Evolutionary conservation across 2,329 filamentous ascomycete species (phyloP), one percentile per base, ranked within the genome.

Genomic region (Tolypocladium tropicale): DNA sequence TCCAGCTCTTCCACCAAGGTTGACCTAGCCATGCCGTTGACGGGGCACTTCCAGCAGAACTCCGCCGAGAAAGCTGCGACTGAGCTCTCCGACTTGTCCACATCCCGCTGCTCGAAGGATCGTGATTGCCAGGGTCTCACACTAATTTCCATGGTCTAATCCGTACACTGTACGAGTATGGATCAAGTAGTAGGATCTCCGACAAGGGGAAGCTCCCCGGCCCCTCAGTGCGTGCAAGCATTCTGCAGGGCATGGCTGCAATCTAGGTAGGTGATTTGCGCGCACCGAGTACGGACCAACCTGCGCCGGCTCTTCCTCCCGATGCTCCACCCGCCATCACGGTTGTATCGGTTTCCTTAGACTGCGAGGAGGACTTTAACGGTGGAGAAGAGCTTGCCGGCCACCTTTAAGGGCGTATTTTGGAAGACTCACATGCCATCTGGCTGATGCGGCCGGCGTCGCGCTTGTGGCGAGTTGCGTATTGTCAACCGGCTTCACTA

Each of bases 401-500:
- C 23, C 6, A 9, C 9, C 25, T 30, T 9, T 49, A 28, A 11
- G 28, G 32, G 46, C 10, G 30, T 4, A 1, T 16, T n/a, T 23
- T 25, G 9, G 21, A 33, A 52, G 58, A 58, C 62, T 67, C 65
- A 67, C 65, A 67, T 67, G 65, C 61, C 61, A 30, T 52, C 54
- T 43, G 53, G 55, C 59, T 57, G 60, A 67, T 67, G 65, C 65
- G 62, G 65, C 60, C 57, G 57, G 52, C 55, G 63, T 56, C 56
- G 58, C 55, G 16, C n/a, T 54, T 57, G 62, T 62, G 59, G 61
- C 55, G 56, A 59, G 56, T 54, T 60, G 23, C 32, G 34, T n/a
- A 1, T 11, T 6, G 5, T 32, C 9, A 18, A 18, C 12, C 28
- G 46, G 46, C 46, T 12, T 49, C 46, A 21, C 10, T 5, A 2